These are phyloP conservation scores for Candida frijolesensis DNA, from an alignment of 1,139 yeast species.

Conservation along the genomic window DNA sequence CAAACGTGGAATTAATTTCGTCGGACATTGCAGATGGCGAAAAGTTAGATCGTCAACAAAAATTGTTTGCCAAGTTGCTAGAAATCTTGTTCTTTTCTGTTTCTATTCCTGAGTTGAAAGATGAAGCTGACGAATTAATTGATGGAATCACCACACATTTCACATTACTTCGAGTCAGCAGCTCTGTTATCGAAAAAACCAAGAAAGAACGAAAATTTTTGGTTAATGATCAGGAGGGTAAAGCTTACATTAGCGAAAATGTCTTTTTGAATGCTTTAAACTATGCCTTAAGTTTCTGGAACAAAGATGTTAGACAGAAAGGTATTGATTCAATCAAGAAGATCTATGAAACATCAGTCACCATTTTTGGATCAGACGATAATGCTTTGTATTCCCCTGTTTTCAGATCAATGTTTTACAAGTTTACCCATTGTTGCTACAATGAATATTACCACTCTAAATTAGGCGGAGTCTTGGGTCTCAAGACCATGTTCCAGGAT, in stretches of 20 bases:
- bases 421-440: conserved; percentile 88
- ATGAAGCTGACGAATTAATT: conserved; percentile 64
- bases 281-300: conserved; percentile 79
- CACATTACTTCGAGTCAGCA: conserved; percentile 73
- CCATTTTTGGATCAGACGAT: conserved; percentile 67
- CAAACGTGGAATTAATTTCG: conserved; percentile 35
- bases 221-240: conserved; percentile 79
- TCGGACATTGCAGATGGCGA: conserved; percentile 51
- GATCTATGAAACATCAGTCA: conserved; percentile 62
- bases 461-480: conserved; percentile 86
- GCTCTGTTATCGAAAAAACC: conserved; percentile 69
- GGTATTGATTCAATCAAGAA: conserved; percentile 69
- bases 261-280: conserved; percentile 74
- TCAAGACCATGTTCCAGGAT: conserved; percentile 70
- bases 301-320: conserved; percentile 65
- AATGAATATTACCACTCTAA: conserved; percentile 85
- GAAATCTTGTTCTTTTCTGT: conserved; percentile 76
- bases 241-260: conserved; percentile 66
- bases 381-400: conserved; percentile 73
- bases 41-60: conserved; percentile 60
- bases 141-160: conserved; percentile 77
- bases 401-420: conserved; percentile 74
- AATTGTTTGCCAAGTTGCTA: conserved; percentile 58
- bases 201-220: conserved; percentile 72
- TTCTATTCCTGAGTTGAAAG: conserved; percentile 72